Evolutionary conservation across 164 flowering plant species (phyloP), one percentile per base, ranked within the genome.

Genomic region (Tinospora cordifolia): DNA sequence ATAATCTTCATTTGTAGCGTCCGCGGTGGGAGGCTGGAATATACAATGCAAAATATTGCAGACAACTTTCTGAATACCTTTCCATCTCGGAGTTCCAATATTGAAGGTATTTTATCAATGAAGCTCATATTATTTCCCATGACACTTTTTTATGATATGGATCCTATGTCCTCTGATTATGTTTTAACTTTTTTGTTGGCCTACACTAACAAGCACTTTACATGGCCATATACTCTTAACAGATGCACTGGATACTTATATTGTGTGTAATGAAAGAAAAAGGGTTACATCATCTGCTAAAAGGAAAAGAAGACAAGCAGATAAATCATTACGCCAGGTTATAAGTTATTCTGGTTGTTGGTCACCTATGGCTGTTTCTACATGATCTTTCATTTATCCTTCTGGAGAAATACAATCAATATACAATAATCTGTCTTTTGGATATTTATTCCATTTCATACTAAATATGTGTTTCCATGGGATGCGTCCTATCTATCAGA

Each of bases 241-340:
- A 91, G 98, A 89, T 68, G 75, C 60, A 46, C 81, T 94, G 68
- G 98, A 94, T 78, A 89, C 96, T 6, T 94, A 77, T 80, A 82
- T 94, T 79, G 97, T 94, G 30, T 89, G 84, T 69, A 92, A 94
- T 77, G 88, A 90, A 69, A 79, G 98, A 78, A 87, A 88, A 79
- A 87, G 86, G 83, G 98, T 94, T n/a, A 94, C 98, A 14, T 94
- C 98, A 72, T 94, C 98, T 70, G 97, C 98, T 63, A 94, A 94
- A 86, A 90, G 73, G 84, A 90, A 83, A 78, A 84, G 89, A 80
- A 84, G 70, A 69, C 81, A 77, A 21, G 62, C 80, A 41, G 85
- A 84, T 78, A 84, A 75, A 78, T 86, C 91, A 70, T 79, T 94
- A 63, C 93, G 86, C 76, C 98, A 94, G 97, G 98, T 91, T 64